These are phyloP conservation scores for Penicillium occitanis DNA, from an alignment of 2,329 filamentous ascomycete species.

Conservation along the genomic window DNA sequence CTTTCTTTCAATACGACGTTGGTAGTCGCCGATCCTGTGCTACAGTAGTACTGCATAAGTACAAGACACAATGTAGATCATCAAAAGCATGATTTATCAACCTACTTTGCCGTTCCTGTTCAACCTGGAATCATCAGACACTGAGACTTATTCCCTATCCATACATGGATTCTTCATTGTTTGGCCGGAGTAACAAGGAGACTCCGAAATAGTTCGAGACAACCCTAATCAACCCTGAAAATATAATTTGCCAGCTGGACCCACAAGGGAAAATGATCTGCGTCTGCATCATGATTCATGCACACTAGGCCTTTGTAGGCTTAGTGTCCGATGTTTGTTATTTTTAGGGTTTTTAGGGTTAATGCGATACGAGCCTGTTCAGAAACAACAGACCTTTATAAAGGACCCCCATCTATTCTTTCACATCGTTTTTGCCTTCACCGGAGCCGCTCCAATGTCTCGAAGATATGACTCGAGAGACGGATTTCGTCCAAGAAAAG, in stretches of 20 bases:
- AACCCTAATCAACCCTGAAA: background rate
- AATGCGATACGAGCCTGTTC: background rate
- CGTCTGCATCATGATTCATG: background rate
- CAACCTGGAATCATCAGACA: no score
- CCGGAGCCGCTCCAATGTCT: background rate
- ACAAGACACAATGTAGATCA: background rate
- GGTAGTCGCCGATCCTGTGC: background rate
- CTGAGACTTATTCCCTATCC: no score
- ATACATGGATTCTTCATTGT: background rate
- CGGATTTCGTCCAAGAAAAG: background rate
- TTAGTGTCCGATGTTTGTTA: background rate
- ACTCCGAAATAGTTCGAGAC: background rate
- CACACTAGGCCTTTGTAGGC: background rate
- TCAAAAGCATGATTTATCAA: background rate
- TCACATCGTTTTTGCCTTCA: background rate
- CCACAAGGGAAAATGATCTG: background rate
- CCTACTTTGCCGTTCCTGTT: background rate
- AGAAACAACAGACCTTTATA: background rate
- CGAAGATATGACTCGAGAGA: background rate
- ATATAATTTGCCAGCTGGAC: background rate
- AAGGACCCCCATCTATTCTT: background rate
- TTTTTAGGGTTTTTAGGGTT: background rate
- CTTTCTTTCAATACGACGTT: background rate
- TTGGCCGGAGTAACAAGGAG: no score
- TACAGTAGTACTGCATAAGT: background rate